Base-by-base conservation (phyloP, 768 basidiomycete genomes). In the Suillus fuscotomentosus region DNA sequence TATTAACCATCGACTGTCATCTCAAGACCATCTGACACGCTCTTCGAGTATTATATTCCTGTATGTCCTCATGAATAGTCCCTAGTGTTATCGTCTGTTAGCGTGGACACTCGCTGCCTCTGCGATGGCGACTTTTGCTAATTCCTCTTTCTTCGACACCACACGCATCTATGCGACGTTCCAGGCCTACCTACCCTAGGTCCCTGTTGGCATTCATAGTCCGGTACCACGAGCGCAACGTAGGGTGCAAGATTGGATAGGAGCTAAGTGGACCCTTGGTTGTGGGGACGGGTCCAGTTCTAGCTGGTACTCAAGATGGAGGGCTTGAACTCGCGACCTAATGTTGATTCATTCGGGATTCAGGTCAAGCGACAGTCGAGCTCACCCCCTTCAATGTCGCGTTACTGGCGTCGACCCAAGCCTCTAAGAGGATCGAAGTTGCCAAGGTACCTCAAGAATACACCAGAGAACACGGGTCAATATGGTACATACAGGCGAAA, bases 351-450 rank as follows among this genome's bases (percentile, higher is more conserved):
- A 27, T 41, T 41, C 17, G 15, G 38, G 15, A 41, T 17, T 27
- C n/a, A 91, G 91, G 92, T 43, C 89, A 93, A 72, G 89, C 90
- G 38, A 93, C 89, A 0, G 72, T 80, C 2, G 82, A 82, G 50
- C 80, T 92, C 5, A 75, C 73, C 1, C 75, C 79, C 0, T 95
- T 95, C 76, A 71, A 72, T n/a, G n/a, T 13, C 75, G 79, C n/a
- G 81, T 92, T 53, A 78, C 86, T 22, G 94, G 88, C 2, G 78
- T 92, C n/a, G 94, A 95, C 62, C 91, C 93, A 0, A 88, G 89
- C n/a, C 50, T 73, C 76, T 48, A 80, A 81, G 60, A 95, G 95
- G 94, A 79, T 95, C 34, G 74, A 78, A 17, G 79, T 80, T 39
- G 88, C 89, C 74, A 74, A 24, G 72, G 75, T 31, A 22, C 31